Conservation (phyloP, 768 basidiomycete species). For the Lentinula raphanica region DNA sequence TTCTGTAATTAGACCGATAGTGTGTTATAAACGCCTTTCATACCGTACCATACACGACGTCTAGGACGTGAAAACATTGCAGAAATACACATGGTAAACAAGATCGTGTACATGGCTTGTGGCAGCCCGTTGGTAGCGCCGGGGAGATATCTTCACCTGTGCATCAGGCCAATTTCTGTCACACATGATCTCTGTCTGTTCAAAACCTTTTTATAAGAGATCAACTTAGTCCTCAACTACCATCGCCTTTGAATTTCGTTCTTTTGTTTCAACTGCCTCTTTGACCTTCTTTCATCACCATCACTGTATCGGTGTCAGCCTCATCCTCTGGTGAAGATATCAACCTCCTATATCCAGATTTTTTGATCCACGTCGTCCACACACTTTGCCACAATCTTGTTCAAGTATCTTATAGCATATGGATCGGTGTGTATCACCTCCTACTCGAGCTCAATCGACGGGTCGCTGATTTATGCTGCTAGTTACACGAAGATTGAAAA, state of each 20-base stretch:
- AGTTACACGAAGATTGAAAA: slow-evolving; percentile 98
- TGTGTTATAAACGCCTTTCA: background rate
- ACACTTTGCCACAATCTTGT: background rate
- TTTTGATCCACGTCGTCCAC: background rate
- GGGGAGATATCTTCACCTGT: background rate
- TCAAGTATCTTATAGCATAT: slow-evolving; percentile 17
- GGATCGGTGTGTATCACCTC: slow-evolving; percentile 37
- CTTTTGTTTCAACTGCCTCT: background rate
- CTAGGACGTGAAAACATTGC: background rate
- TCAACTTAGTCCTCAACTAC: background rate
- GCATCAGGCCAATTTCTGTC: background rate
- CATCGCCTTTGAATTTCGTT: background rate
- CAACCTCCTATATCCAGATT: background rate
- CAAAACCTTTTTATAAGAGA: background rate
- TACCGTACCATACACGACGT: background rate
- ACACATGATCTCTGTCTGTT: background rate
- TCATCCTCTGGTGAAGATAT: background rate
- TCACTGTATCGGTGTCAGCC: background rate
- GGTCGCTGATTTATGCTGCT: slow-evolving; percentile 1
- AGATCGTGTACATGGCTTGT: background rate
- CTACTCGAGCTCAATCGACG: background rate
- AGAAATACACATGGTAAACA: background rate
- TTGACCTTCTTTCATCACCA: background rate
- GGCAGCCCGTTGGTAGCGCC: background rate
- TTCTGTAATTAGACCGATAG: background rate